Percentiles rank a stretch among this genome's conserved stretches.
phyloP scores from a whole-genome alignment of 352 stramenopile species.

The Phytophthora syringae region DNA sequence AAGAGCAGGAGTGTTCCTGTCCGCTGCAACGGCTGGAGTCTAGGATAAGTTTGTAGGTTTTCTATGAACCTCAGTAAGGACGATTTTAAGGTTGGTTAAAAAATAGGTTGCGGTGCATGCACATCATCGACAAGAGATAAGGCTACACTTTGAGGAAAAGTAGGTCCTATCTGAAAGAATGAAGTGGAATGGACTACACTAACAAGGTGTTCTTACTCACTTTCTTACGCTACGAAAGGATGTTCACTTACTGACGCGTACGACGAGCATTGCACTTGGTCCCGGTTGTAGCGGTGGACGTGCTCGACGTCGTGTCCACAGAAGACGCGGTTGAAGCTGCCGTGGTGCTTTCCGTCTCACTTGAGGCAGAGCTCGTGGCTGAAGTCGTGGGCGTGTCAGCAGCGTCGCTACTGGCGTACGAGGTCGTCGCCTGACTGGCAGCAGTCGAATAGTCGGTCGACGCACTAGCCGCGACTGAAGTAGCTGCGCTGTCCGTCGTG shows the following conservation, averaged over 20 bases:
- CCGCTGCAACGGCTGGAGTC: background rate
- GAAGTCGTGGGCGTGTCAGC: too few relatives aligned
- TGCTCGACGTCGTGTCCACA: background rate
- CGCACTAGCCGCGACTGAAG: background rate
- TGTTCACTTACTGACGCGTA: background rate
- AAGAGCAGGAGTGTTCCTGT: slow-evolving; percentile 25
- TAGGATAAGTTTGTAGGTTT: slow-evolving; percentile 7
- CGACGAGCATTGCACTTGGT: slow-evolving; percentile 9
- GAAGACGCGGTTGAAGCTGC: background rate
- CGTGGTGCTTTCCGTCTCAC: background rate
- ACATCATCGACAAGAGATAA: background rate
- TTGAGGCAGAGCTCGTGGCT: background rate
- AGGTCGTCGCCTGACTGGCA: background rate
- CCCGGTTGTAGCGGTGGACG: background rate
- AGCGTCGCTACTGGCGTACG: background rate
- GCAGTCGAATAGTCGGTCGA: background rate
- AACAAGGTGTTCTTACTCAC: slow-evolving; percentile 1
- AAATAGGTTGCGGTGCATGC: too few relatives aligned
- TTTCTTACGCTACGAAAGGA: too few relatives aligned
- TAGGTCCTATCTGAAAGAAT: too few relatives aligned
- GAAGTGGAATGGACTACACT: too few relatives aligned
- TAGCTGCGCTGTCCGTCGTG: background rate
- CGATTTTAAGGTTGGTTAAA: background rate
- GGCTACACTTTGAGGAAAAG: background rate
- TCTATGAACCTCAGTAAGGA: background rate